phyloP scores from a whole-genome alignment of 2,329 filamentous ascomycete genomes.

The Aspergillus terreus region DNA sequence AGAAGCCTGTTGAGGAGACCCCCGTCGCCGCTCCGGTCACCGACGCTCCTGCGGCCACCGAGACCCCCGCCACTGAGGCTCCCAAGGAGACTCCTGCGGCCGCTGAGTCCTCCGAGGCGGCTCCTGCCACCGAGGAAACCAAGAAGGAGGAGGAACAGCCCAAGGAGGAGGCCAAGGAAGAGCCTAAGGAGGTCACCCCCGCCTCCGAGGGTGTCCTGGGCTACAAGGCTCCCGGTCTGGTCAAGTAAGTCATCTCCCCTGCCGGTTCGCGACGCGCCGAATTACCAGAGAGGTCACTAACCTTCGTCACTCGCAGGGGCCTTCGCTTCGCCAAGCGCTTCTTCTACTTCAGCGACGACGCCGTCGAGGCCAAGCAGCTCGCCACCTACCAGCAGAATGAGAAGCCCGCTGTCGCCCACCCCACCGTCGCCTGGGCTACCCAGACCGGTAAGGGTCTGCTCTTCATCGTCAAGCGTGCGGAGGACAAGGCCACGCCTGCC shows the following conservation, averaged over 20 bases:
- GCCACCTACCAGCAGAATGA: constrained; percentile 77
- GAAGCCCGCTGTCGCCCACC: constrained; percentile 76
- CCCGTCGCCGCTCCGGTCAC: constrained; percentile 38
- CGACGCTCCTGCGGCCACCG: constrained; percentile 33
- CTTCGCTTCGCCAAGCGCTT: constrained; percentile 88
- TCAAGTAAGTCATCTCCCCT: constrained; percentile 65
- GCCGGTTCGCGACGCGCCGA: neutral
- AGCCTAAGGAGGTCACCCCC: constrained; percentile 54
- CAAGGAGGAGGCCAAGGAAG: constrained; percentile 36
- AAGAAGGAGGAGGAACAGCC: constrained; percentile 33
- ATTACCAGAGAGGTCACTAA: constrained; percentile 3
- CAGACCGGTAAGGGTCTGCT: constrained; percentile 94
- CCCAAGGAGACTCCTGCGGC: constrained; percentile 31
- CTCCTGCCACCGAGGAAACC: constrained; percentile 29
- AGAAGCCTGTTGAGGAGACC: constrained; percentile 66
- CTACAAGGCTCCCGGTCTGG: constrained; percentile 84
- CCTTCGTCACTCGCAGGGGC: constrained; percentile 56
- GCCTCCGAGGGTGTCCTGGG: constrained; percentile 79
- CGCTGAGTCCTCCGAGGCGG: constrained; percentile 32
- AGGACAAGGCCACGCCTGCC: constrained; percentile 75
- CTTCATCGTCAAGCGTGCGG: constrained; percentile 79
- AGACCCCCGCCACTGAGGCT: constrained; percentile 35
- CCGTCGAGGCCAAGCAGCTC: constrained; percentile 71
- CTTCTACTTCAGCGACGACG: constrained; percentile 78
- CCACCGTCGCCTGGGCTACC: constrained; percentile 81